Evolutionary conservation across 2,329 filamentous ascomycete genomes (phyloP), one percentile per base, ranked within the genome.

Genomic region (Exophiala sideris): DNA sequence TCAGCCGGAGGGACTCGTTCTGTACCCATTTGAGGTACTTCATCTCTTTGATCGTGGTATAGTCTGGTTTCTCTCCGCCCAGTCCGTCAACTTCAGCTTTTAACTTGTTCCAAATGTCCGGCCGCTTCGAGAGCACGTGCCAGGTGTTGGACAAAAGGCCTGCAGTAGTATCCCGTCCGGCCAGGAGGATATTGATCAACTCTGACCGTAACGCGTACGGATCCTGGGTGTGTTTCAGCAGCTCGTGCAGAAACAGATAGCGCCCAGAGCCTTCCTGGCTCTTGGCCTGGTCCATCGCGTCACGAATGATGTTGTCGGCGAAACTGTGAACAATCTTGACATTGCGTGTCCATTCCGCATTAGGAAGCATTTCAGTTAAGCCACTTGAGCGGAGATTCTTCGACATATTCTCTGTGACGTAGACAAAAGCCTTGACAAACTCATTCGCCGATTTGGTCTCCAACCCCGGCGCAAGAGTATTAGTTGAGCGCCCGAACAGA

Each of bases 401-500:
- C 11, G 45, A 46, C 57, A 21, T 47, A 54, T 57, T 44, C 41
- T 59, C 56, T 11, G 54, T 55, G 0, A 56, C 48, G 38, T 59
- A 61, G 32, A 61, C 54, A 49, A 61, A 61, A 6, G 59, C 50
- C 35, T 59, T 56, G 33, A 61, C 59, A 32, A 61, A 61, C 18
- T 61, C 47, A 47, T 24, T 56, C n/a, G 56, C 56, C 3, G 59
- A 57, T 32, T 57, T 51, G 41, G 59, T 61, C 36, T 59, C 57
- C 50, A 61, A 18, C 5, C 56, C 56, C 5, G 59, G 56, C 2
- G 59, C 56, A 18, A 61, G 57, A 3, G 55, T 54, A 32, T 57
- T 56, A 18, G 58, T 76, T 47, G 76, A 81, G 44, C 81, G 73
- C 5, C 86, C 85, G 44, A 88, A 84, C 3, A 89, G 70, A 59